These are phyloP conservation scores for Lippia alba DNA, from an alignment of 305 asterid species.

Conservation along the genomic window DNA sequence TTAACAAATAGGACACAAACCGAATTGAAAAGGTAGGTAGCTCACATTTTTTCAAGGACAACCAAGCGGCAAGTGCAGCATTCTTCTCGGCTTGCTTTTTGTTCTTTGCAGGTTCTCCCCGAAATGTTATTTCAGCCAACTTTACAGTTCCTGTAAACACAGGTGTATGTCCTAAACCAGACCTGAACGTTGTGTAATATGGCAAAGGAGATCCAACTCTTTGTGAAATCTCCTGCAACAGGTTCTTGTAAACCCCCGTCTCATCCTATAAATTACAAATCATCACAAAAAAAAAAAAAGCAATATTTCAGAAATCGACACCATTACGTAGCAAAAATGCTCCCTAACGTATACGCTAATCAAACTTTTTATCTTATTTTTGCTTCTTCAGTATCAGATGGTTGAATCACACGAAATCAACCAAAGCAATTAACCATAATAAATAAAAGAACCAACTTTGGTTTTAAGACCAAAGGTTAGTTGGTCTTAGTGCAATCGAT, in stretches of 20 bases:
- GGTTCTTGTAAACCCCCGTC: slow-evolving; percentile 81
- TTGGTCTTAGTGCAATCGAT: too few relatives aligned
- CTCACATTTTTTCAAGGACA: slow-evolving; percentile 75
- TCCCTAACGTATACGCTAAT: background rate
- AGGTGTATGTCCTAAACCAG: slow-evolving; percentile 73
- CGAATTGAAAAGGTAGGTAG: slow-evolving; percentile 13
- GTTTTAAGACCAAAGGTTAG: too few relatives aligned
- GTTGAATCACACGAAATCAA: too few relatives aligned
- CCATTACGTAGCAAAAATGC: background rate
- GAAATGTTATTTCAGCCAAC: slow-evolving; percentile 70
- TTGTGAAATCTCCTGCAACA: slow-evolving; percentile 76
- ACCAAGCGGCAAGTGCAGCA: slow-evolving; percentile 78
- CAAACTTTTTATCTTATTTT: background rate
- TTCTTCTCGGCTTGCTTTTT: slow-evolving; percentile 89
- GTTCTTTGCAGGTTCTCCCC: slow-evolving; percentile 84
- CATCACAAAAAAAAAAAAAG: background rate
- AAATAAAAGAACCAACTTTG: too few relatives aligned
- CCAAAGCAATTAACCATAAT: too few relatives aligned
- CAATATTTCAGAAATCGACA: too few relatives aligned
- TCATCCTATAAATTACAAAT: slow-evolving; percentile 56
- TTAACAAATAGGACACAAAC: too few relatives aligned
- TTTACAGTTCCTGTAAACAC: slow-evolving; percentile 78
- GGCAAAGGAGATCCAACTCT: slow-evolving; percentile 84
- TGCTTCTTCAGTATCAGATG: too few relatives aligned
- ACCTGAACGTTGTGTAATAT: slow-evolving; percentile 63